Evolutionary conservation across 805 yeast genomes (phyloP), one percentile per base, ranked within the genome.

Genomic region (Kodamaea laetipori): DNA sequence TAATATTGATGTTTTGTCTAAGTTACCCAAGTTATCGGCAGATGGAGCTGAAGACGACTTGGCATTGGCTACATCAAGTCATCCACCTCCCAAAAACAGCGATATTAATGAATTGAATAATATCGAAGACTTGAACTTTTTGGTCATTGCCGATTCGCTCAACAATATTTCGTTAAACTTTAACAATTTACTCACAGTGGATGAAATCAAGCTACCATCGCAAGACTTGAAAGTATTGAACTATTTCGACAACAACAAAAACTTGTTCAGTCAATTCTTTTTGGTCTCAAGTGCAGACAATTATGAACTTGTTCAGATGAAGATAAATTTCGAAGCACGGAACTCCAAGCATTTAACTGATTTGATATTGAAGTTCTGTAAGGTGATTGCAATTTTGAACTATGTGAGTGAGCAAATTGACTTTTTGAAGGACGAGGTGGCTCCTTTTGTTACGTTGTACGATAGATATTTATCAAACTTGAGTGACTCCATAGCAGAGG

Each of bases 1-100:
- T 37, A 52, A 56, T 5, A 52, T 58, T 5, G 69, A 65, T 38
- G 45, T 68, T 3, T 47, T 62, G 12, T 52, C 55, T 31, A 50
- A 59, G 4, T 51, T 74, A 45, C 79, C 80, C 2, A 66, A 54
- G 34, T 51, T 74, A 4, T 53, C 66, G n/a, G 27, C 33, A 11
- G 41, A 37, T 17, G 36, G 36, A 17, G 21, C 30, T n/a, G 19
- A 25, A 2, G 45, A 33, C 38, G 27, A 47, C 21, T 31, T 25
- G 15, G 24, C 32, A 4, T 12, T 24, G 8, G 11, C 40, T 2
- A 19, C 44, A 2, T 27, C 48, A 2, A 32, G 37, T 4, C 39
- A 41, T 7, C 24, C 23, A 13, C 35, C 37, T 3, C 31, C 56
- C 5, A 38, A 45, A 3, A 44, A 49, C 2, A 21, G 39, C 24